Evolutionary conservation across 2,329 filamentous ascomycete species (phyloP).

Genomic region (Penicillium paneum): DNA sequence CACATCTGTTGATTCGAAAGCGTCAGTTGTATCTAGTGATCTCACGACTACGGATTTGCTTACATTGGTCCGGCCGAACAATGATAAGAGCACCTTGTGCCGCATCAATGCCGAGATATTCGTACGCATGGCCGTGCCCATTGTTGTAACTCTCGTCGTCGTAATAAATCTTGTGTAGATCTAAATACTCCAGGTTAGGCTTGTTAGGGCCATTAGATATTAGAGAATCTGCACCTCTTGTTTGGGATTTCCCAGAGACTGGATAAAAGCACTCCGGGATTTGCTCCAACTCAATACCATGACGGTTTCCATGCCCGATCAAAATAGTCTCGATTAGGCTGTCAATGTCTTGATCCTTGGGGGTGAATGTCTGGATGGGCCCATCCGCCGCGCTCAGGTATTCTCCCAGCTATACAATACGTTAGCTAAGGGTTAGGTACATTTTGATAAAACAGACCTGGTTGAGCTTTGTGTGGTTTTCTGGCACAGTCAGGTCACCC

Average conservation of each 20-base stretch:
- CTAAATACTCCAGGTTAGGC: slow-evolving; percentile 32
- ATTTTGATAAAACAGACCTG: slow-evolving; percentile 33
- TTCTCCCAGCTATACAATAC: slow-evolving; percentile 34
- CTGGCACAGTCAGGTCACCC: slow-evolving; percentile 40
- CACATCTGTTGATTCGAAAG: slow-evolving; percentile 31
- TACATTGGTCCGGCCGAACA: slow-evolving; percentile 62
- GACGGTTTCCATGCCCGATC: slow-evolving; percentile 50
- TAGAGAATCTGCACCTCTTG: slow-evolving; percentile 47
- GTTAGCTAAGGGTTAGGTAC: slow-evolving; percentile 2
- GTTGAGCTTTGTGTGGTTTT: slow-evolving; percentile 31
- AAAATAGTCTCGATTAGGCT: slow-evolving; percentile 58
- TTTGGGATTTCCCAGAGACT: slow-evolving; percentile 53
- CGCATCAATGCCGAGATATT: slow-evolving; percentile 53
- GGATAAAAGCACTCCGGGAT: slow-evolving; percentile 59
- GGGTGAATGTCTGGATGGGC: slow-evolving; percentile 46
- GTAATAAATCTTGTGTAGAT: slow-evolving; percentile 57
- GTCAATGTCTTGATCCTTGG: slow-evolving; percentile 46
- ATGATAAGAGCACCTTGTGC: slow-evolving; percentile 50
- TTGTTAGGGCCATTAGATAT: neutral
- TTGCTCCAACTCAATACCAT: slow-evolving; percentile 49
- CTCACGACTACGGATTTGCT: slow-evolving; percentile 18
- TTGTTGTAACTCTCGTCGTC: slow-evolving; percentile 56
- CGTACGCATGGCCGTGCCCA: slow-evolving; percentile 57
- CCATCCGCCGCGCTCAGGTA: slow-evolving; percentile 43
- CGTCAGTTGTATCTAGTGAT: neutral